Evolutionary conservation across 2,329 filamentous ascomycete genomes (phyloP).

Genomic region (Tolypocladium paradoxum): DNA sequence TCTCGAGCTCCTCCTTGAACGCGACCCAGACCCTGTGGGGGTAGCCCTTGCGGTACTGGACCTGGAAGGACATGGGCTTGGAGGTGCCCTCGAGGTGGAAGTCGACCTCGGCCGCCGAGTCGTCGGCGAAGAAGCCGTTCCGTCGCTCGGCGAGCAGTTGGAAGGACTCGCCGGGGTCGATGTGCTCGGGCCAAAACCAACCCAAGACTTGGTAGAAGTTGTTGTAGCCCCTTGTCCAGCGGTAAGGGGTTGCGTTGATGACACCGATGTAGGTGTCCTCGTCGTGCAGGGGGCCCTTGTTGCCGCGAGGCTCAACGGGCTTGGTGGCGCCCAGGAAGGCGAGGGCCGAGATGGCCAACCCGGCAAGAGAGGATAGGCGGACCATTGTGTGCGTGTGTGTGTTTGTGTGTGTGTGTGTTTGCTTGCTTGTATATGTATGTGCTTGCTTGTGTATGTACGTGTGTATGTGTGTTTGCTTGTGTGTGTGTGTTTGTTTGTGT

Average conservation of each 20-base stretch:
- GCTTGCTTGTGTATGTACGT: no score
- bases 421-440: no score
- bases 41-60: constrained; percentile 9
- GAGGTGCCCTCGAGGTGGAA: constrained; percentile 18
- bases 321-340: background rate
- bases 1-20: constrained; percentile 14
- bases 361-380: background rate
- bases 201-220: constrained; percentile 9
- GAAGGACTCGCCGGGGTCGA: constrained; percentile 14
- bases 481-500: no score
- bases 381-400: background rate
- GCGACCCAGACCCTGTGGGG: constrained; percentile 6
- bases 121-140: background rate
- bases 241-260: constrained; percentile 23
- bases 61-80: constrained; percentile 15
- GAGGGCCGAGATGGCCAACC: background rate
- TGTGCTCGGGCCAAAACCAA: constrained; percentile 15
- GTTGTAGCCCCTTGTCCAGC: constrained; percentile 12
- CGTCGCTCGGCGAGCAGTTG: constrained; percentile 1
- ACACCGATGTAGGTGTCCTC: constrained; percentile 12
- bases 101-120: constrained; percentile 16
- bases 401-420: background rate
- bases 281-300: background rate
- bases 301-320: background rate
- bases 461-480: no score